phyloP scores from a whole-genome alignment of 768 basidiomycete genomes.

The Tulasnella sp. region DNA sequence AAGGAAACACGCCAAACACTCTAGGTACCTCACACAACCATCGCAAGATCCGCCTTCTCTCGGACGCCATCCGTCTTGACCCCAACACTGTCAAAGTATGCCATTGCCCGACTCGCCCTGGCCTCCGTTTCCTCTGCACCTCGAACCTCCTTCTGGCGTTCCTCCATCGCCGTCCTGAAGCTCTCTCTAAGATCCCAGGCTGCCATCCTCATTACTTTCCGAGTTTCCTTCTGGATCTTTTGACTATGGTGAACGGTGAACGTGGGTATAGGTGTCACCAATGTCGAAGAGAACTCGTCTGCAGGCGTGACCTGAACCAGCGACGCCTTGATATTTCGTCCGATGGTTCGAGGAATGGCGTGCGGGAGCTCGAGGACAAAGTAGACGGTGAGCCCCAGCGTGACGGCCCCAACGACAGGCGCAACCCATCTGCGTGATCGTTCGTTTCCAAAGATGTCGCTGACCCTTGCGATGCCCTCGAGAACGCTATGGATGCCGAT shows the following conservation, averaged over 20 bases:
- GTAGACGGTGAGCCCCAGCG: slow-evolving; percentile 65
- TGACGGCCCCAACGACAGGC: slow-evolving; percentile 67
- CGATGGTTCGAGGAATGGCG: slow-evolving; percentile 82
- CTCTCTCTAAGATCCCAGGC: slow-evolving; percentile 83
- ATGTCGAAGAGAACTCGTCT: slow-evolving; percentile 25
- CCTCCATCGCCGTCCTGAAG: slow-evolving; percentile 72
- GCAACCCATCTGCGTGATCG: slow-evolving; percentile 71
- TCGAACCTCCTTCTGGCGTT: slow-evolving; percentile 62
- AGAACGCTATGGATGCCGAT: slow-evolving; percentile 65
- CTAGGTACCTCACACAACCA: background rate
- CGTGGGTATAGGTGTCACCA: slow-evolving; percentile 34
- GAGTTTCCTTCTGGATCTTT: slow-evolving; percentile 70
- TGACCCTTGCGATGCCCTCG: slow-evolving; percentile 63
- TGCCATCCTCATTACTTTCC: slow-evolving; percentile 84
- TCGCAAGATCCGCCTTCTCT: slow-evolving; percentile 7
- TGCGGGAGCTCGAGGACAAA: slow-evolving; percentile 77
- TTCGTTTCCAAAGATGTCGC: slow-evolving; percentile 68
- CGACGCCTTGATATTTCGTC: slow-evolving; percentile 63
- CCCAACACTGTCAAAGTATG: slow-evolving; percentile 54
- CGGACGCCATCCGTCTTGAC: slow-evolving; percentile 31
- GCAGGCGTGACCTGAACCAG: slow-evolving; percentile 38
- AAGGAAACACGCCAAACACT: too few relatives aligned
- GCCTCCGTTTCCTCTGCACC: slow-evolving; percentile 64
- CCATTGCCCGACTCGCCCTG: slow-evolving; percentile 55
- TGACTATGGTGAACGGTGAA: slow-evolving; percentile 58